These are phyloP conservation scores for Fusarium sp. DNA, from an alignment of 2,329 filamentous ascomycete genomes.

Conservation along the genomic window DNA sequence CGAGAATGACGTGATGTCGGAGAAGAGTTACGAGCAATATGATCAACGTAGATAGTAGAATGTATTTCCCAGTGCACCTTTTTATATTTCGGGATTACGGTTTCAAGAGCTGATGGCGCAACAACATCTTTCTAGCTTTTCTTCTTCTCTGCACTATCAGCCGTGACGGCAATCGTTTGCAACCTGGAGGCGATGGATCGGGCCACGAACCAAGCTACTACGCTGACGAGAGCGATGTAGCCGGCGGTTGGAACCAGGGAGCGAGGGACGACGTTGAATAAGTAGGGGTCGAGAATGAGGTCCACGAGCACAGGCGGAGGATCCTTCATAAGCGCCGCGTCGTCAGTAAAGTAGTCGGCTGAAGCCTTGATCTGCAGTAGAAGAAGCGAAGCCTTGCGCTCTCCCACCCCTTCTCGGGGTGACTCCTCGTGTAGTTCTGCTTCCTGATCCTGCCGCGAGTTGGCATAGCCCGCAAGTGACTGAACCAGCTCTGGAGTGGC, in stretches of 20 bases:
- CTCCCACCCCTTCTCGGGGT: conserved; percentile 17
- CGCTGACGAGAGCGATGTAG: conserved; percentile 73
- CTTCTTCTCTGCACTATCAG: conserved; percentile 50
- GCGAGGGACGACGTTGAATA: conserved; percentile 79
- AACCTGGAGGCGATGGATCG: conserved; percentile 45
- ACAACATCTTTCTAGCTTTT: conserved; percentile 41
- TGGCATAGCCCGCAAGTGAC: conserved; percentile 70
- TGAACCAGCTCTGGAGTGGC: conserved; percentile 68
- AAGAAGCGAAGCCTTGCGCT: conserved; percentile 61
- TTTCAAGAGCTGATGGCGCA: conserved; percentile 23
- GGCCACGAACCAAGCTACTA: conserved; percentile 56
- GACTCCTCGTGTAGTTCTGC: conserved; percentile 10
- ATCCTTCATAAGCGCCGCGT: conserved; percentile 76
- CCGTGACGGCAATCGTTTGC: conserved; percentile 40
- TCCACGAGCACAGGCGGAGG: conserved; percentile 82
- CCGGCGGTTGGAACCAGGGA: conserved; percentile 77
- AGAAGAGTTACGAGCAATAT: conserved; percentile 35
- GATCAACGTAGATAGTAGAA: conserved; percentile 46
- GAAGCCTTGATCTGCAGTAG: conserved; percentile 78
- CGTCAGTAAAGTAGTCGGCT: conserved; percentile 85
- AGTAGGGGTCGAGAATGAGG: conserved; percentile 84
- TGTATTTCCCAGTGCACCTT: conserved; percentile 35
- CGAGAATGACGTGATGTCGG: conserved; percentile 28
- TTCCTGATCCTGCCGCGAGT: conserved; percentile 54
- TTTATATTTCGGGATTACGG: conserved; percentile 27